A percentile compares a stretch with the other conserved stretches of the same genome.
These are phyloP conservation scores for Hibiscus trionum DNA, from an alignment of 345 rosid species.

Conservation along the genomic window DNA sequence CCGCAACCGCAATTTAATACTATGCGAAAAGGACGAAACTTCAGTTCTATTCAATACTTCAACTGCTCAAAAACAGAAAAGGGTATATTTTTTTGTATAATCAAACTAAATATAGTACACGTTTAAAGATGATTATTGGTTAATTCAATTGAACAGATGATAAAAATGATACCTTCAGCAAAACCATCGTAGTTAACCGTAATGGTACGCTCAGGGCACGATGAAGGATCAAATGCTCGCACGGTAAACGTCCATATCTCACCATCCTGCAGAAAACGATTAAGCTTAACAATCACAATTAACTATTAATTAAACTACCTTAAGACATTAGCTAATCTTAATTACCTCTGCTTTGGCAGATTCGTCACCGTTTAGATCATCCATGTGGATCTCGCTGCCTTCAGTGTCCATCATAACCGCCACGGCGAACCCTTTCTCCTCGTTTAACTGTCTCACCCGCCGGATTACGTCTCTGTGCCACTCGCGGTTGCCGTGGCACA, in stretches of 20 bases:
- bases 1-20: too few species aligned
- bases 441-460: conserved; percentile 48
- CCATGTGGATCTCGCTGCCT: conserved; percentile 73
- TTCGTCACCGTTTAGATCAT: conserved; percentile 53
- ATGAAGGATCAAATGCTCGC: conserved; percentile 33
- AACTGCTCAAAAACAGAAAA: too few species aligned
- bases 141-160: not conserved
- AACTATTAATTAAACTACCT: not conserved
- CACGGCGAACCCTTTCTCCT: conserved; percentile 55
- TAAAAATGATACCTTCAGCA: conserved; percentile 44
- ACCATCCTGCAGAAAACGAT: conserved; percentile 36
- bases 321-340: not conserved
- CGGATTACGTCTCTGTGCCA: conserved; percentile 61
- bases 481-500: conserved; percentile 58
- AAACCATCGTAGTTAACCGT: conserved; percentile 62
- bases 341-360: conserved; percentile 58
- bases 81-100: too few species aligned
- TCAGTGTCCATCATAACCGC: conserved; percentile 71
- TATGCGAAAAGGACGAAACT: too few species aligned
- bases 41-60: too few species aligned
- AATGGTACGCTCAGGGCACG: conserved; percentile 45
- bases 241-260: conserved; percentile 57
- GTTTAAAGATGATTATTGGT: too few species aligned
- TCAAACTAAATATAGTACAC: too few species aligned
- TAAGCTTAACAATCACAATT: not conserved